A percentile compares a stretch with the other conserved stretches of the same genome.
These are phyloP conservation scores for Amborella trichopoda DNA, from an alignment of 164 flowering plant genomes.

Conservation along the genomic window DNA sequence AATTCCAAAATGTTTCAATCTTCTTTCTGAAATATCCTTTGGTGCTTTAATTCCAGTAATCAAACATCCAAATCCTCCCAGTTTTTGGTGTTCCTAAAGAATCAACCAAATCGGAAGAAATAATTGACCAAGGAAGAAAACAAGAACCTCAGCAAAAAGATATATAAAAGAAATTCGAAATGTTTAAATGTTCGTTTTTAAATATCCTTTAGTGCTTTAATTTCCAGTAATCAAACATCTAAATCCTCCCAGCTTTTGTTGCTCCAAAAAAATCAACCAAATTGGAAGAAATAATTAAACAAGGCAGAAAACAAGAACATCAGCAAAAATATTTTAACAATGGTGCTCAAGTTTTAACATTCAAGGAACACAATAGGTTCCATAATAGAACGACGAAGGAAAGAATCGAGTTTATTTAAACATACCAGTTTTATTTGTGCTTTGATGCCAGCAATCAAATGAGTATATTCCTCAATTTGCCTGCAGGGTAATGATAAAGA, in stretches of 20 bases:
- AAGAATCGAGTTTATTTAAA: neutral
- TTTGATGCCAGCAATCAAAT: slow-evolving; percentile 67
- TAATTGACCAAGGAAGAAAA: too few relatives aligned
- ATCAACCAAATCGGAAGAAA: too few relatives aligned
- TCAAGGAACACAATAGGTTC: neutral
- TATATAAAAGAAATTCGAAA: too few relatives aligned
- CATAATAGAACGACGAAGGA: neutral
- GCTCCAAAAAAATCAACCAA: neutral
- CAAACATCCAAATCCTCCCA: too few relatives aligned
- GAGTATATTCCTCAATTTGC: slow-evolving; percentile 71
- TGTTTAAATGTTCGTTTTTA: too few relatives aligned
- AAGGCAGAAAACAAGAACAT: neutral
- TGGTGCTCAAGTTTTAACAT: neutral
- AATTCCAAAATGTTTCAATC: too few relatives aligned
- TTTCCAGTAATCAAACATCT: too few relatives aligned
- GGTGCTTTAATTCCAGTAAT: too few relatives aligned
- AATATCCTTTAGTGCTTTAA: too few relatives aligned
- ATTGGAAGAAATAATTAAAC: neutral
- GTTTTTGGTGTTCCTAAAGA: too few relatives aligned
- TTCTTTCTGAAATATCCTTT: too few relatives aligned
- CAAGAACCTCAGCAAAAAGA: too few relatives aligned
- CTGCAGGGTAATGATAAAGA: slow-evolving; percentile 24
- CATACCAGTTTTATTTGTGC: slow-evolving; percentile 85
- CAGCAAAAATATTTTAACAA: neutral
- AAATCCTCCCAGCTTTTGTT: neutral